Evolutionary conservation across 2,329 filamentous ascomycete genomes (phyloP), one percentile per base, ranked within the genome.

Genomic region (Trichoderma endophyticum): DNA sequence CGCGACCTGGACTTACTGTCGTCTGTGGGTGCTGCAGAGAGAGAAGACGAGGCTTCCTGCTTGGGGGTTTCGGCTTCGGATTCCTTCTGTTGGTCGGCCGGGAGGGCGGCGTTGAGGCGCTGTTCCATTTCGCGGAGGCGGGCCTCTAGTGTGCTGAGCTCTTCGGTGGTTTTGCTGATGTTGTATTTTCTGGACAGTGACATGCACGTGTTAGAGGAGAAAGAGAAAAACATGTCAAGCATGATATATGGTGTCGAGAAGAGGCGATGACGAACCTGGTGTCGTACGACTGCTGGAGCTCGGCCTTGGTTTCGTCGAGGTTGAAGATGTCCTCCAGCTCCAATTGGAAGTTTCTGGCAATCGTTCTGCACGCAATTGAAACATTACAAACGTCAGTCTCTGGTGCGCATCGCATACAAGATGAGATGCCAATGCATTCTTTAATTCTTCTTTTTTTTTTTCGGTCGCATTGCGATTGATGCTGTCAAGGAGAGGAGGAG

Each of bases 301-400:
- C 88, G 78, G 91, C 89, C 72, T 96, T 80, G 76, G 91, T 91
- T 81, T 90, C 92, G 77, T 96, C 93, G 79, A 98, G 91, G 78
- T 92, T 92, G 85, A 98, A 98, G 77, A 97, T 92, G 80, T 94
- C 92, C 85, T 95, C 92, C 73, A 98, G 86, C 80, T 95, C 93
- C 59, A 90, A 86, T 73, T 94, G 95, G 83, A 98, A 97, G 79
- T 92, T 93, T 77, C 90, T 92, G 69, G 94, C 95, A 82, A 97
- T 90, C 73, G 93, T 96, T 75, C 95, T 97, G 82, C 61, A 74
- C 69, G 11, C 36, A 21, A 61, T 30, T 36, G 62, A 54, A 30
- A 39, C 57, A 61, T 28, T 3, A 7, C 48, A 14, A n/a, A 14
- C 4, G 14, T 61, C 56, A 61, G 36, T 34, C 21, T 24, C 51